Base-by-base conservation (phyloP, 371 early-diverging fungal genomes). In the Actinomucor elegans region DNA sequence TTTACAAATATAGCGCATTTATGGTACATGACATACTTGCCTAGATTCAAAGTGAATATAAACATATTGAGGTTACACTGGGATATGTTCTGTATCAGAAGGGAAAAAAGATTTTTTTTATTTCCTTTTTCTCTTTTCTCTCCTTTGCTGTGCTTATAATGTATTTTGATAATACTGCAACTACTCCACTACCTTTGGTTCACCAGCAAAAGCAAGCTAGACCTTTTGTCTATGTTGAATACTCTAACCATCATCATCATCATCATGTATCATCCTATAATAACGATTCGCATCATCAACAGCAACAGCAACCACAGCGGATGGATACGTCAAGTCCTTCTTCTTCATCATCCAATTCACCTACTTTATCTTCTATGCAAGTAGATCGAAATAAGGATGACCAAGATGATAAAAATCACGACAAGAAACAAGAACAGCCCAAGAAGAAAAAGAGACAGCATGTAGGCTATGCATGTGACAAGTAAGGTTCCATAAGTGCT, bases 381-480 rank as follows among this genome's bases (percentile, higher is more conserved):
- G n/a, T n/a, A n/a, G n/a, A n/a, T n/a, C n/a, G n/a, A n/a, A n/a
- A n/a, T n/a, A n/a, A n/a, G n/a, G n/a, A n/a, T n/a, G n/a, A n/a
- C n/a, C n/a, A 5, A 6, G 20, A 43, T 15, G 14, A n/a, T n/a
- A n/a, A n/a, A n/a, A n/a, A n/a, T n/a, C n/a, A n/a, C n/a, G n/a
- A n/a, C n/a, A n/a, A 26, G n/a, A 3, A 18, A 26, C 21, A 47
- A 10, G 53, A 52, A 21, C 50, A 59, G 35, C 59, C 61, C 12
- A 45, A 33, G 36, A 64, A 61, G 21, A 61, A 58, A 20, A 71
- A 59, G 36, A 45, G 67, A 42, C 71, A 71, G 32, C 61, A 65
- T 31, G 47, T 46, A 26, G 71, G 71, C 7, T 67, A 67, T 57
- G 67, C 71, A 15, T 71, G 71, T 57, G 67, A 71, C 38, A 71